Base-by-base conservation (phyloP, 1,284 basidiomycete genomes). In the Boletellus deceptivus region DNA sequence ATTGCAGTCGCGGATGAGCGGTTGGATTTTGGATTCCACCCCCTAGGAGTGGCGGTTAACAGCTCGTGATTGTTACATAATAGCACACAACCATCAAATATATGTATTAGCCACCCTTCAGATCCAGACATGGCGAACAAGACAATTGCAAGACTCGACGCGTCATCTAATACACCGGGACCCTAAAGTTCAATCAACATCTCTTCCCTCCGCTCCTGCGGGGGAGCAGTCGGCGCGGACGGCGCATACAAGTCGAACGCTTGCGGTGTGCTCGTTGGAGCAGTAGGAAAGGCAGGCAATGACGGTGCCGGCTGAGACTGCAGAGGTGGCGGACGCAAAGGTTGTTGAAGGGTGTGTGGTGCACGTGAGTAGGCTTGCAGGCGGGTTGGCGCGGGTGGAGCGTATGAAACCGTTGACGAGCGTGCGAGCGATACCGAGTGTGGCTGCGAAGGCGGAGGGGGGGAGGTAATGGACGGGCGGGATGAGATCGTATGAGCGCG, bases 141-240 rank as follows among this genome's bases (percentile, higher is more conserved):
- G 47, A 44, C 24, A 22, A 31, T 24, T 8, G 17, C 1, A 36
- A 14, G 45, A 49, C 31, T 18, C 35, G 27, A 35, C 27, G 2
- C 13, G 13, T 16, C 17, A 43, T 37, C 43, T 39, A 43, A 25
- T 16, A 36, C 29, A 31, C 29, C 11, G 11, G 1, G 18, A 34
- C n/a, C 29, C 42, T 53, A 86, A 59, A 90, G 61, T 62, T 90
- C 87, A 69, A 94, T 94, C 73, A 94, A 75, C 67, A 91, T 68
- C 41, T 89, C 89, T 66, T 93, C 91, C 70, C 91, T 87, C 67
- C 85, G 79, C 65, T 90, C 84, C 54, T 83, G 78, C 56, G 81
- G 80, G 46, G 81, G 78, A 18, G 78, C 72, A 39, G 73, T 67
- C 11, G 78, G 71, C 54, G 74, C 70, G n/a, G 77, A 74, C 14